Base-by-base conservation (phyloP, 371 early-diverging fungal genomes). In the Mucor circinelloides region DNA sequence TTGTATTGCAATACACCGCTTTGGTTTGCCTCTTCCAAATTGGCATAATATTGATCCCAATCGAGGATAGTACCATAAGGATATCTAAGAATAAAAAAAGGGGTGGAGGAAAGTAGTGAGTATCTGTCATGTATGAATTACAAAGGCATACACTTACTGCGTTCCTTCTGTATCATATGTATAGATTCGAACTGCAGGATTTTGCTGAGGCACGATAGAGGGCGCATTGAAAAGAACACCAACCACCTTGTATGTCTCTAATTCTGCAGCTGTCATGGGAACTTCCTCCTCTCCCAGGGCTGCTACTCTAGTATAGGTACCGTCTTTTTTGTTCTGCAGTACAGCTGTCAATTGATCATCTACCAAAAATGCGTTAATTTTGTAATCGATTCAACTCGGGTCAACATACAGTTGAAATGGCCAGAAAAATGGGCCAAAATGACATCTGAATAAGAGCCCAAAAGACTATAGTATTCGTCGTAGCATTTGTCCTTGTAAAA, bases 151-250 rank as follows among this genome's bases (percentile, higher is more conserved):
- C 2, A 25, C 62, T 62, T 48, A 62, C 62, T 50, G 31, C 5
- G 42, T 61, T 4, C 64, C 64, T 57, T 52, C 40, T 27, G 76
- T 68, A 5, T 78, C 67, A 70, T 85, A 87, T 9, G 60, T 56
- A 69, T 84, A 87, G 25, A 84, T 76, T 31, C 86, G 80, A 40
- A 83, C 59, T 40, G 81, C 80, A 54, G 88, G 85, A 60, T 86
- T 86, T 58, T 80, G 66, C 19, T 69, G 68, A n/a, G 85, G 86
- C 48, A 84, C 70, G 25, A 87, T 79, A 15, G 83, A 77, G 1
- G 86, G 86, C 21, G 78, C 80, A 57, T 80, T 79, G 27, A 75
- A 78, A 19, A 81, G 66, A 1, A 79, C 76, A n/a, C 59, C 66
- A 4, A 61, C 50, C 23, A 60, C 60, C 59, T 46, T 58, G 25